Percentiles rank a stretch among this genome's conserved stretches.
Conservation (phyloP, 148 eudicot genomes). For the Camellia sinensis region DNA sequence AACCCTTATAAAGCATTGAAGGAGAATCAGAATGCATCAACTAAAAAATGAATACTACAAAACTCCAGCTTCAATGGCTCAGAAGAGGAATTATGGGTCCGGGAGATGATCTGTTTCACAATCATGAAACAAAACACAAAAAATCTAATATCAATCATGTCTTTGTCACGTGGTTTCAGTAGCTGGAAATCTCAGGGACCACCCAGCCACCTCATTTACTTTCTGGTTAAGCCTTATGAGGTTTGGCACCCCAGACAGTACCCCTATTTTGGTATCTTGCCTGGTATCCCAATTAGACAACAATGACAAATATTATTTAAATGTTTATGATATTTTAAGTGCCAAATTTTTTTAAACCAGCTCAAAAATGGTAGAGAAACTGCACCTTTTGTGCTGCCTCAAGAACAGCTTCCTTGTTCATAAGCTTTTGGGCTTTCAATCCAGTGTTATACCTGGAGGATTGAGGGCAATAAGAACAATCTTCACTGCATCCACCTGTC, state of each 20-base stretch:
- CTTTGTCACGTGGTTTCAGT: neutral
- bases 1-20: neutral
- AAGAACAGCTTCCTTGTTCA: slow-evolving; percentile 78
- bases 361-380: neutral
- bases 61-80: neutral
- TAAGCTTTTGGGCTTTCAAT: slow-evolving; percentile 70
- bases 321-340: neutral
- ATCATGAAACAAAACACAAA: too few relatives aligned
- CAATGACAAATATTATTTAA: neutral
- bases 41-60: neutral
- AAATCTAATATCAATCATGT: too few relatives aligned
- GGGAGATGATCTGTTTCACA: too few relatives aligned
- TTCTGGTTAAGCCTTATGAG: neutral
- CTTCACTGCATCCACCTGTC: slow-evolving; percentile 99
- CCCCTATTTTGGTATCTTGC: neutral
- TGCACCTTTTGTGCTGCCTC: slow-evolving; percentile 83
- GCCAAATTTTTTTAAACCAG: neutral
- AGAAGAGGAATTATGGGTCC: too few relatives aligned
- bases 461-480: slow-evolving; percentile 96
- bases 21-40: neutral
- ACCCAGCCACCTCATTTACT: too few relatives aligned
- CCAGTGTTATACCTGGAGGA: slow-evolving; percentile 91
- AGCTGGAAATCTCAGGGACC: neutral
- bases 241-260: neutral
- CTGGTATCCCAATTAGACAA: neutral